Evolutionary conservation across 2,329 filamentous ascomycete genomes (phyloP).

Genomic region (Huntiella decipiens): DNA sequence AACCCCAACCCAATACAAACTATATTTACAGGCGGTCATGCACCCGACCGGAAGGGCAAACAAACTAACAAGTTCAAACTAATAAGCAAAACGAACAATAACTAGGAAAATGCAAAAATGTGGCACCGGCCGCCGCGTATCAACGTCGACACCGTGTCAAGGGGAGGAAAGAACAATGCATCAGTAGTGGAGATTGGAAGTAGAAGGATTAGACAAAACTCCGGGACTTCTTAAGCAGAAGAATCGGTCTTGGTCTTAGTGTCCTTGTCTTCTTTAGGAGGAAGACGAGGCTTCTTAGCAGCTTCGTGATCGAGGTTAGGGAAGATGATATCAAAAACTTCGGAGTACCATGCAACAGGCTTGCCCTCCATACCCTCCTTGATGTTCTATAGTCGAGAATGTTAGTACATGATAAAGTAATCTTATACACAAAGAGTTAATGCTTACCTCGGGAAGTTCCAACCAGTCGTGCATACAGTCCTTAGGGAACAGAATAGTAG

Average conservation of each 20-base stretch:
- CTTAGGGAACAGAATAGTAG: slow-evolving; percentile 80
- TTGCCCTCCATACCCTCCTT: slow-evolving; percentile 88
- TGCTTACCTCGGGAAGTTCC: slow-evolving; percentile 79
- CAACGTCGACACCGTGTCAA: slow-evolving; percentile 1
- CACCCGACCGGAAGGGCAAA: slow-evolving; percentile 7
- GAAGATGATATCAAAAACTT: slow-evolving; percentile 87
- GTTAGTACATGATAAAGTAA: neutral
- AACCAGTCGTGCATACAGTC: slow-evolving; percentile 97
- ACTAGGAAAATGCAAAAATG: slow-evolving; percentile 3
- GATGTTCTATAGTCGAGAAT: slow-evolving; percentile 55
- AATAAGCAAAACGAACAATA: slow-evolving; percentile 3
- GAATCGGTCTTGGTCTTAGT: slow-evolving; percentile 16
- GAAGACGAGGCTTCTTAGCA: slow-evolving; percentile 40
- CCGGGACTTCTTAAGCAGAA: no score
- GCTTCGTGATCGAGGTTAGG: slow-evolving; percentile 53
- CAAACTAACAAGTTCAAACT: neutral
- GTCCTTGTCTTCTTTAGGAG: slow-evolving; percentile 27
- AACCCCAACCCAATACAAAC: no score
- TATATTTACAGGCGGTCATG: no score
- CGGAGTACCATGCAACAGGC: slow-evolving; percentile 80
- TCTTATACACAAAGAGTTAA: neutral
- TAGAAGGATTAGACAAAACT: no score
- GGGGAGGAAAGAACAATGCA: slow-evolving; percentile 4
- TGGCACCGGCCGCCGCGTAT: no score
- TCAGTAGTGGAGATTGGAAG: neutral